Evolutionary conservation across 805 yeast genomes (phyloP), one percentile per base, ranked within the genome.

Genomic region (Metschnikowia borealis): DNA sequence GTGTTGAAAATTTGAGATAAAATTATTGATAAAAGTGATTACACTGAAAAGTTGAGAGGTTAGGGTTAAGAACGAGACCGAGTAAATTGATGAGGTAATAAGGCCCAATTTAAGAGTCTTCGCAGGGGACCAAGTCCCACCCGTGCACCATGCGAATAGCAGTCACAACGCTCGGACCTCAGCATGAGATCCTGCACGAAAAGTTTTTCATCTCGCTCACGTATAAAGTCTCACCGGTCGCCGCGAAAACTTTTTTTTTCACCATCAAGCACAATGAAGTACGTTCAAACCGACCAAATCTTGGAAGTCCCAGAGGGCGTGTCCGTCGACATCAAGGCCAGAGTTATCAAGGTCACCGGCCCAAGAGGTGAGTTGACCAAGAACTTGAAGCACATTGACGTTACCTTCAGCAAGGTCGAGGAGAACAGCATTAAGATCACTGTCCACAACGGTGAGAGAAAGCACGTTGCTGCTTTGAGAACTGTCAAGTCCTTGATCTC

Each of bases 391-490:
- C 99, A 94, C 82, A 84, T 94, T 68, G 89, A 92, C 75, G 96
- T 94, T 66, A 85, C 97, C 64, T 92, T 94, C 86, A 66, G 74
- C 69, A 89, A 91, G 82, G 70, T 87, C 61, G 73, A 77, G 71
- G 78, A 82, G 79, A 79, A 70, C 61, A 83, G 80, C 67, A 80
- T 94, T 79, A 87, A 86, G 80, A 83, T 94, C 73, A 81, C 90
- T 65, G 97, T 94, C 64, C 95, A 87, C 86, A 89, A 92, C 75
- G 99, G 98, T 81, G 96, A 89, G 87, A 89, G 98, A 85, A 92
- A 92, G 87, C 99, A 94, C 81, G 98, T 94, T 75, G 99, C 99
- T 75, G 87, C 97, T 71, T 83, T 94, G 75, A 91, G 98, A 84
- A 92, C 99, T 58, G 98, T 94, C 77, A 91, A 89, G 81, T 89